Base-by-base conservation (phyloP, 2,329 filamentous ascomycete genomes). In the Chrysoporthe puriensis region DNA sequence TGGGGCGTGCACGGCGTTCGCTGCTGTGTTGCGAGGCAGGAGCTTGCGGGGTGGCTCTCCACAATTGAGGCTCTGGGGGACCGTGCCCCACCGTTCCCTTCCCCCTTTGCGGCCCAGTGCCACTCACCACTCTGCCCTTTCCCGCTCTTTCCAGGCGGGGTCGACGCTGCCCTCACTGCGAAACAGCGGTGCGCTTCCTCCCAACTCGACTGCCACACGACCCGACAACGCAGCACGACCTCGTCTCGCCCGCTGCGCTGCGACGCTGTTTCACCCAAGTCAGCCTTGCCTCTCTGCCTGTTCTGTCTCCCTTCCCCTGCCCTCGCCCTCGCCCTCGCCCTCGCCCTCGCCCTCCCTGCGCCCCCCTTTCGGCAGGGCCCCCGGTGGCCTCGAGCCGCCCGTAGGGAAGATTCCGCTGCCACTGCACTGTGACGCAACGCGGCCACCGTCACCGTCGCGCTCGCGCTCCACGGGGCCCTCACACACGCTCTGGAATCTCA, bases 121-220 rank as follows among this genome's bases (percentile, higher is more conserved):
- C 48, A 11, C 26, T 11, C 4, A 43, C 57, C 57, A 40, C 57
- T 14, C 40, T 60, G 13, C 4, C 42, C n/a, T 42, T 58, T 32
- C n/a, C 63, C 63, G 63, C 63, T 21, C 63, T 64, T 64, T 64
- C 63, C 44, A 64, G 63, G 52, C 42, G 42, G 32, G 54, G 16
- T 18, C 6, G 32, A 36, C 18, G 14, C 21, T 42, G n/a, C n/a
- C 6, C 18, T 21, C 63, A 64, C 63, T 64, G 54, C 63, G 32
- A 64, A 64, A 64, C 34, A 52, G 63, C 63, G 63, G 63, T 62
- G 60, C 60, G 32, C 26, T 48, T n/a, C 32, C 57, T 60, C 42
- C 57, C 57, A 43, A 59, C 57, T 21, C 50, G 8, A 8, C 57
- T 36, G 40, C 57, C 57, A 43, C 57, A 42, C 57, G 18, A 60